These are phyloP conservation scores for Borealophlyctis nickersoniae DNA, from an alignment of 192 early-diverging fungal species.

Conservation along the genomic window DNA sequence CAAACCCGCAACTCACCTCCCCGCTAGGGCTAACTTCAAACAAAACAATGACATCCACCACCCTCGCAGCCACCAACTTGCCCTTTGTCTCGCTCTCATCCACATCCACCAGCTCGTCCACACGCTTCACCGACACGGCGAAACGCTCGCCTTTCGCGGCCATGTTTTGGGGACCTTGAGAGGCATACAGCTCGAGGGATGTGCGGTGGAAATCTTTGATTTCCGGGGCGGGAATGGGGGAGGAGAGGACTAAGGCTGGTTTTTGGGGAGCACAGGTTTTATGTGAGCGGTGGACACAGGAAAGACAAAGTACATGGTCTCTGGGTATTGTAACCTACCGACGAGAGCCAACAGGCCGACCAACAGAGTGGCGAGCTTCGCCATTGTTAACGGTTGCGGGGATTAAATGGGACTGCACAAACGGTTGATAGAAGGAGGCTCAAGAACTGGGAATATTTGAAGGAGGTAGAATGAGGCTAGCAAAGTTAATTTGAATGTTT, in stretches of 20 bases:
- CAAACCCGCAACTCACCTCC: too few relatives aligned
- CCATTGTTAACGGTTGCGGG: too few relatives aligned
- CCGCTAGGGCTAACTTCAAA: constrained; percentile 35
- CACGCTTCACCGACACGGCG: constrained; percentile 29
- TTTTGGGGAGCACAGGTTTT: too few relatives aligned
- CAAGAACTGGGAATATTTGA: background rate
- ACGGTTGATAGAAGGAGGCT: too few relatives aligned
- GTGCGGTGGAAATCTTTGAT: constrained; percentile 29
- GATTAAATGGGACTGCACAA: too few relatives aligned
- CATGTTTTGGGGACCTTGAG: too few relatives aligned
- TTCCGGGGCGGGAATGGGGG: constrained; percentile 12
- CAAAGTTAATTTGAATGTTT: too few relatives aligned
- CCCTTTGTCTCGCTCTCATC: constrained; percentile 9
- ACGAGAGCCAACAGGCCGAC: too few relatives aligned
- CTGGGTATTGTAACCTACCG: too few relatives aligned
- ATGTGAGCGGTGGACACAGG: too few relatives aligned
- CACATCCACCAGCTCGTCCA: constrained; percentile 30
- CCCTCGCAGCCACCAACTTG: constrained; percentile 21
- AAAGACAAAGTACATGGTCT: too few relatives aligned
- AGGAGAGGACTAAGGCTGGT: constrained; percentile 15
- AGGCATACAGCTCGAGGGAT: constrained; percentile 30
- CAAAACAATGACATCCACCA: constrained; percentile 29
- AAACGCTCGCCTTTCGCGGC: constrained; percentile 20
- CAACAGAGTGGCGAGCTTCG: too few relatives aligned
- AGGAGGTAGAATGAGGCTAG: background rate